phyloP scores from a whole-genome alignment of 192 early-diverging fungal species.

The Rhizoclosmatium globosum region DNA sequence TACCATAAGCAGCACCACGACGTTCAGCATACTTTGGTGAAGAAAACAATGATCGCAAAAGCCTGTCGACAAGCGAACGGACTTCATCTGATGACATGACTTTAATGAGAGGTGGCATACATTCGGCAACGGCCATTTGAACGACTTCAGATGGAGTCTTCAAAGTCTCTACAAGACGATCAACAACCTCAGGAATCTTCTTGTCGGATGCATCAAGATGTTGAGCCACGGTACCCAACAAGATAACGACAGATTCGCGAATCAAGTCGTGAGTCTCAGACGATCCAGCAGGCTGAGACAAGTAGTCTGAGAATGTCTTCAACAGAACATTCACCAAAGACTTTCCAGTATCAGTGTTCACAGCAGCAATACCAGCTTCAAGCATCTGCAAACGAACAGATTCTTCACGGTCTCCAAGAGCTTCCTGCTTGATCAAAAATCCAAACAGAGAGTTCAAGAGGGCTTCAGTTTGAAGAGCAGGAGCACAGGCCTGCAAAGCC shows the following conservation, averaged over 20 bases:
- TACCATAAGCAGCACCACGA: constrained; percentile 93
- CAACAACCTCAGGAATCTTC: constrained; percentile 82
- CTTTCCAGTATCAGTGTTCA: constrained; percentile 74
- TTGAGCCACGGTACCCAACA: constrained; percentile 90
- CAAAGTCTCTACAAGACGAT: constrained; percentile 88
- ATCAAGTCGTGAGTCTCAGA: constrained; percentile 85
- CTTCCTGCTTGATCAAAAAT: constrained; percentile 86
- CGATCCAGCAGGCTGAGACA: constrained; percentile 73
- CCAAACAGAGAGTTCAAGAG: constrained; percentile 66
- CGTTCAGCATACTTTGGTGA: constrained; percentile 84
- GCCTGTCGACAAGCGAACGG: constrained; percentile 62
- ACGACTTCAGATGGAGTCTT: constrained; percentile 94
- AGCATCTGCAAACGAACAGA: constrained; percentile 85
- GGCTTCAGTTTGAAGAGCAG: constrained; percentile 57
- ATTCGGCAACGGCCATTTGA: constrained; percentile 92
- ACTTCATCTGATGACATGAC: constrained; percentile 66
- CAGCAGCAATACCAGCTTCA: constrained; percentile 81
- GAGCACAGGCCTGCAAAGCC: constrained; percentile 74
- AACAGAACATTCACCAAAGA: constrained; percentile 72
- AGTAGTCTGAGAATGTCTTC: constrained; percentile 79
- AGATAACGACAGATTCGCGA: constrained; percentile 90
- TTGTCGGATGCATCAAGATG: constrained; percentile 78
- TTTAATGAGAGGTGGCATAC: constrained; percentile 91
- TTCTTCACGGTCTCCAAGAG: constrained; percentile 84
- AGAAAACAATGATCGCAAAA: constrained; percentile 76